Conservation (phyloP, 2,329 filamentous ascomycete genomes). For the Sphaerulina vaccinii region DNA sequence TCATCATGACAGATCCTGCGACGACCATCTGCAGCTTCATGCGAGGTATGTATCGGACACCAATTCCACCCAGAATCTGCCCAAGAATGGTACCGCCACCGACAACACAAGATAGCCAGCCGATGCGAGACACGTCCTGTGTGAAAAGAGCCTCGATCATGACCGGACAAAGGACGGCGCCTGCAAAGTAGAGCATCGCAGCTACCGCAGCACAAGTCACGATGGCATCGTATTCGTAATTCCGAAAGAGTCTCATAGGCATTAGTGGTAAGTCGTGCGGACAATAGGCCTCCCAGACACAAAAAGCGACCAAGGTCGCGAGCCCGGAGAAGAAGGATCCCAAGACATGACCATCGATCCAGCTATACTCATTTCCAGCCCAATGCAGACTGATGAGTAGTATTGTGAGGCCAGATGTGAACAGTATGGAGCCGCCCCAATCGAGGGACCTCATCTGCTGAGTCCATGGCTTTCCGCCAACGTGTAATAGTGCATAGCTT, state of each 20-base stretch:
- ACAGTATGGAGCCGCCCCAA: slow-evolving; percentile 22
- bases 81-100: slow-evolving; percentile 18
- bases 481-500: slow-evolving; percentile 18
- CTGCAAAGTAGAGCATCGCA: slow-evolving; percentile 35
- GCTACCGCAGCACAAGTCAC: slow-evolving; percentile 37
- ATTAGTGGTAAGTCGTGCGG: slow-evolving; percentile 36
- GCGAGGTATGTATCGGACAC: slow-evolving; percentile 16
- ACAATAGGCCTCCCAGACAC: slow-evolving; percentile 22
- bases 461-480: slow-evolving; percentile 16
- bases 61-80: slow-evolving; percentile 19
- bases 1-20: slow-evolving; percentile 16
- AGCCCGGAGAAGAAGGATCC: slow-evolving; percentile 21
- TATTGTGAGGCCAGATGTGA: slow-evolving; percentile 20
- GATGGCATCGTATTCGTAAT: slow-evolving; percentile 36
- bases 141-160: slow-evolving; percentile 20
- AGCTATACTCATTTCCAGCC: slow-evolving; percentile 22
- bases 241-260: slow-evolving; percentile 32
- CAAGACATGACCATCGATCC: slow-evolving; percentile 20
- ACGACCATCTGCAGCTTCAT: slow-evolving; percentile 22
- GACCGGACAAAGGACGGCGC: slow-evolving; percentile 19
- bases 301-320: slow-evolving; percentile 15
- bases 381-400: slow-evolving; percentile 27
- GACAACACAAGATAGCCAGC: slow-evolving; percentile 19
- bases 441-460: slow-evolving; percentile 20
- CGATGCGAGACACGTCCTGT: slow-evolving; percentile 5